A percentile compares a stretch with the other conserved stretches of the same genome.
Conservation (phyloP, 352 stramenopile species). For the Phytophthora gonapodyides region DNA sequence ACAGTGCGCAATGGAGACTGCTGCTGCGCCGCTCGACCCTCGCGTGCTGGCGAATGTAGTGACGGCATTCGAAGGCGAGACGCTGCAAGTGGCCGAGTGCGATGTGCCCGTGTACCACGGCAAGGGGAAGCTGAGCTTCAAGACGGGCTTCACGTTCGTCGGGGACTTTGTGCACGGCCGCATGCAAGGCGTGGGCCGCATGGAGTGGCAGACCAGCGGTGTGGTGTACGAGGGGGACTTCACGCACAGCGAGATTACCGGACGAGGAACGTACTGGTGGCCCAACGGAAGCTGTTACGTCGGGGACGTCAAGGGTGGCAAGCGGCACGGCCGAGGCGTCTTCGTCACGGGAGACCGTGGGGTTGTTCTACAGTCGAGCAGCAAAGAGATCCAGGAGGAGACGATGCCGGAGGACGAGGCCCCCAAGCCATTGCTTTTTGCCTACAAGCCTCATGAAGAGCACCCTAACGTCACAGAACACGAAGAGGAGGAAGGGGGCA, state of each 20-base stretch:
- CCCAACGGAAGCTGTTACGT: conserved; percentile 84
- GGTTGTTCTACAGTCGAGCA: conserved; percentile 3
- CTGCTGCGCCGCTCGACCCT: conserved; percentile 50
- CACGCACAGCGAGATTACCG: conserved; percentile 72
- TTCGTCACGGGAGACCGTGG: conserved; percentile 53
- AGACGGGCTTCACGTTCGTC: conserved; percentile 68
- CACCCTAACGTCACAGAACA: background rate
- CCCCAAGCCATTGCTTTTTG: conserved; percentile 36
- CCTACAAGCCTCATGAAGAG: conserved; percentile 19
- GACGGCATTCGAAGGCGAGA: conserved; percentile 55
- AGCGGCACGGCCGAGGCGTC: conserved; percentile 76
- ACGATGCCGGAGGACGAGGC: conserved; percentile 2
- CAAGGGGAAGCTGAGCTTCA: conserved; percentile 57
- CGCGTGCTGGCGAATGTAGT: conserved; percentile 64
- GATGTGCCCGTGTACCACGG: conserved; percentile 66
- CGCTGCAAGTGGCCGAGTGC: conserved; percentile 40
- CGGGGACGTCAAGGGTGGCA: conserved; percentile 65
- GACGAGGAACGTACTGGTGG: conserved; percentile 72
- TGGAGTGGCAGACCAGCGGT: conserved; percentile 59
- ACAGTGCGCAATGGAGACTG: background rate
- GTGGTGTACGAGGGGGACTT: conserved; percentile 77
- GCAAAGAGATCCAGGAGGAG: conserved; percentile 1
- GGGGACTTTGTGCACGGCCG: conserved; percentile 66
- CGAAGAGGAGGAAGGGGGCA: conserved; percentile 7
- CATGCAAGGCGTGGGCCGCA: conserved; percentile 75